Evolutionary conservation across 345 rosid genomes (phyloP).

Genomic region (Passiflora organensis): DNA sequence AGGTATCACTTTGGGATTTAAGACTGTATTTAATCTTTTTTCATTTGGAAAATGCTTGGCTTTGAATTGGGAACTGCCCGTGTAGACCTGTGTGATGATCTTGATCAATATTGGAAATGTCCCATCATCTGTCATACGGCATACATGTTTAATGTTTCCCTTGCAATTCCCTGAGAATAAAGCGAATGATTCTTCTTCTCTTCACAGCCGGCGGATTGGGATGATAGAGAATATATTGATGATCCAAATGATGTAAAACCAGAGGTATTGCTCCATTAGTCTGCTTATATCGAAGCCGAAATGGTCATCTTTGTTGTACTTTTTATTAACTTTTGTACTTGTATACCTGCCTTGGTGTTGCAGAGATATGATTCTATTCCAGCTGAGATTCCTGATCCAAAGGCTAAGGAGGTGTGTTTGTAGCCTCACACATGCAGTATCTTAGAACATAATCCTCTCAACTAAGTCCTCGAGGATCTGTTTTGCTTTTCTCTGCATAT

Average conservation of each 20-base stretch:
- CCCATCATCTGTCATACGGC: too few relatives aligned
- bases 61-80: too few relatives aligned
- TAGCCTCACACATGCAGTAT: neutral
- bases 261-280: constrained; percentile 41
- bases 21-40: neutral
- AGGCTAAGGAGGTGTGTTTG: constrained; percentile 34
- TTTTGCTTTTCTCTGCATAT: too few relatives aligned
- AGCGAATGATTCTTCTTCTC: neutral
- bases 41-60: too few relatives aligned
- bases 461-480: too few relatives aligned
- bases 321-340: neutral
- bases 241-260: constrained; percentile 82
- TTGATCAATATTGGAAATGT: neutral
- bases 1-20: constrained; percentile 32
- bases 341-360: constrained; percentile 3
- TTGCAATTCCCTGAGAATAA: too few relatives aligned
- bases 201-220: constrained; percentile 87
- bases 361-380: constrained; percentile 44
- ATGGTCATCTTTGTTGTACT: constrained; percentile 1
- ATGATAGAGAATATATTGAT: constrained; percentile 79
- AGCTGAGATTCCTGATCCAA: constrained; percentile 40
- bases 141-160: too few relatives aligned
- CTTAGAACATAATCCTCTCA: too few relatives aligned
- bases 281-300: neutral
- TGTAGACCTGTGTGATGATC: too few relatives aligned